Conservation (phyloP, 805 yeast genomes). For the Starmerella bombi region DNA sequence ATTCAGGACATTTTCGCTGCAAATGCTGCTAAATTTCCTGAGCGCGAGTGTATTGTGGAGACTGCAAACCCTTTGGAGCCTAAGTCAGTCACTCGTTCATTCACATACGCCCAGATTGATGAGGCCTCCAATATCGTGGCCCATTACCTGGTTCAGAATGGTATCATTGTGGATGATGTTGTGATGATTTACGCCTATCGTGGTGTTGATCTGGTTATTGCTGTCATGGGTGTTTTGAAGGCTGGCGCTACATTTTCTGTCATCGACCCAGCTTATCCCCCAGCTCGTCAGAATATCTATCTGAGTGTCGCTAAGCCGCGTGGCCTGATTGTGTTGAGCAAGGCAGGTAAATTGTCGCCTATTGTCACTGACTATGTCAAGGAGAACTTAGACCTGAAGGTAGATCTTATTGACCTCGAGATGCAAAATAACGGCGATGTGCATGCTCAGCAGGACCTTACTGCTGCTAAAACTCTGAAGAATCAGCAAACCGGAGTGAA, state of each 20-base stretch:
- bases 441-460: conserved; percentile 23
- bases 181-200: conserved; percentile 97
- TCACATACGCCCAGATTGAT: conserved; percentile 77
- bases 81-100: conserved; percentile 45
- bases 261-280: conserved; percentile 98
- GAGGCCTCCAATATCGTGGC: conserved; percentile 90
- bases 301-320: conserved; percentile 85
- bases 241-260: conserved; percentile 99
- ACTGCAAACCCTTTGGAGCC: conserved; percentile 49
- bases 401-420: conserved; percentile 65
- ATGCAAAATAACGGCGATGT: conserved; percentile 63
- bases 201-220: conserved; percentile 92
- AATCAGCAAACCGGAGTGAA: conserved; percentile 60
- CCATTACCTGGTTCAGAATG: conserved; percentile 66
- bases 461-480: conserved; percentile 38
- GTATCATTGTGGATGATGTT: conserved; percentile 81
- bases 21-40: conserved; percentile 76
- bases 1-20: conserved; percentile 89
- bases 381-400: conserved; percentile 55
- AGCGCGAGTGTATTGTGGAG: conserved; percentile 82
- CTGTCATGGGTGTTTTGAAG: conserved; percentile 94
- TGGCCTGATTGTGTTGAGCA: conserved; percentile 77
- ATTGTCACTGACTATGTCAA: conserved; percentile 66
- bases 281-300: conserved; percentile 90
- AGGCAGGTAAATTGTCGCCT: conserved; percentile 73